These are phyloP conservation scores for Heritiera fomes DNA, from an alignment of 345 rosid species.

Conservation along the genomic window DNA sequence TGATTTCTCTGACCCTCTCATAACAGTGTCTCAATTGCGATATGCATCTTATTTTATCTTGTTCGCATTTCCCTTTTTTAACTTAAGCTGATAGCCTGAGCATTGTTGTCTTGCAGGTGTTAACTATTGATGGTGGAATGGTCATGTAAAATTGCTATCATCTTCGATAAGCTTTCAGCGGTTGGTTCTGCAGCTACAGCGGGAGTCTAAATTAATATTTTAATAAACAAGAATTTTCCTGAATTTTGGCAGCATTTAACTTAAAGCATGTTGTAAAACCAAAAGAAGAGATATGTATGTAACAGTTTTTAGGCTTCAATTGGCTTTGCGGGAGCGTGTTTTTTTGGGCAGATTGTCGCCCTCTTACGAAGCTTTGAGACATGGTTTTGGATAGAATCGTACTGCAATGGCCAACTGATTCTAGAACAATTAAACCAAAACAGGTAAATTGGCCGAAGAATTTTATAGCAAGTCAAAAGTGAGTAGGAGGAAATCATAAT, in stretches of 20 bases:
- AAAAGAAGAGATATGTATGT: not conserved
- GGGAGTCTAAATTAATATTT: not conserved
- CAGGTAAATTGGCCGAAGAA: not conserved
- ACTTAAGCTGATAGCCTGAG: not conserved
- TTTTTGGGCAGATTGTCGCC: not conserved
- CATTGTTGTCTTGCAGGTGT: constrained; percentile 52
- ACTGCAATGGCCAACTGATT: not conserved
- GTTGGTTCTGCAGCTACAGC: not conserved
- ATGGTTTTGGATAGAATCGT: too few relatives aligned
- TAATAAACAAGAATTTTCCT: not conserved
- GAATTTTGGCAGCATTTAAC: not conserved
- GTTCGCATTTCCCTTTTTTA: not conserved
- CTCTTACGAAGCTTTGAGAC: not conserved
- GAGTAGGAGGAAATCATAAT: not conserved
- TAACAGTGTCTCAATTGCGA: not conserved
- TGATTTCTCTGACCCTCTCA: not conserved
- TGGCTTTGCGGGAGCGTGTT: not conserved
- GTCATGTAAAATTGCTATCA: constrained; percentile 52
- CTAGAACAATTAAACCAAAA: not conserved
- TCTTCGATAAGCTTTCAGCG: not conserved
- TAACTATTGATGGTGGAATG: constrained; percentile 96
- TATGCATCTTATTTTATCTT: not conserved
- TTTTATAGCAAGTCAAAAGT: not conserved
- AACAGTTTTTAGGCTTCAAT: not conserved
- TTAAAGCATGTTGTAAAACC: not conserved